phyloP scores from a whole-genome alignment of 1,139 yeast genomes.

The Starmera stellimalicola region DNA sequence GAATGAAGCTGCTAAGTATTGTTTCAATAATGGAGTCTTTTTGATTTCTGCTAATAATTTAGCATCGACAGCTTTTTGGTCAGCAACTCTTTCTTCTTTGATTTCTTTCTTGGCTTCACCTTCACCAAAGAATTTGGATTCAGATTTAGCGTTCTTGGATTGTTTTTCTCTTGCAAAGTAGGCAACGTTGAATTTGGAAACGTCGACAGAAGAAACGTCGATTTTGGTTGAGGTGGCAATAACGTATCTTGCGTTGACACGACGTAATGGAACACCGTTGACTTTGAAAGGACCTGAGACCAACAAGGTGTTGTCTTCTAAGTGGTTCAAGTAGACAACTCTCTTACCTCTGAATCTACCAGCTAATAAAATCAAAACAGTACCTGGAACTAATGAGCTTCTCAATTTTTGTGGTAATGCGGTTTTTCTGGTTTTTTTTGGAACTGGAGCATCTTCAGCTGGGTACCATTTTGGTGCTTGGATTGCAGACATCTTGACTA shows the following conservation, averaged over 20 bases:
- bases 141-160: conserved; percentile 61
- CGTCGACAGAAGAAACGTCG: conserved; percentile 61
- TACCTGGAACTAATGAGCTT: conserved; percentile 87
- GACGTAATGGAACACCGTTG: conserved; percentile 94
- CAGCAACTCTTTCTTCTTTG: conserved; percentile 83
- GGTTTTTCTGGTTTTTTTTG: conserved; percentile 69
- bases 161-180: conserved; percentile 89
- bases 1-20: conserved; percentile 85
- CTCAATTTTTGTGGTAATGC: conserved; percentile 83
- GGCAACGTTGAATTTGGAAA: conserved; percentile 74
- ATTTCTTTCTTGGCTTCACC: conserved; percentile 63
- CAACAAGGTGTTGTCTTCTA: conserved; percentile 88
- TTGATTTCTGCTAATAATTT: conserved; percentile 79
- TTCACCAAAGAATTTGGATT: conserved; percentile 81
- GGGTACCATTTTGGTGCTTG: conserved; percentile 77
- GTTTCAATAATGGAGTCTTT: conserved; percentile 88
- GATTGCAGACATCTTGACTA: conserved; percentile 17
- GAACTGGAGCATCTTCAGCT: conserved; percentile 74
- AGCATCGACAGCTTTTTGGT: conserved; percentile 86
- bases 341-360: conserved; percentile 98
- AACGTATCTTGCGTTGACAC: conserved; percentile 92
- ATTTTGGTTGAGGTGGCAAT: conserved; percentile 90
- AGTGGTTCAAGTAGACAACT: conserved; percentile 84
- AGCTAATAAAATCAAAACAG: conserved; percentile 86
- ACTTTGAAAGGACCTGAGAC: conserved; percentile 95